phyloP scores from a whole-genome alignment of 1,139 yeast genomes.

The Diutina siamensis region DNA sequence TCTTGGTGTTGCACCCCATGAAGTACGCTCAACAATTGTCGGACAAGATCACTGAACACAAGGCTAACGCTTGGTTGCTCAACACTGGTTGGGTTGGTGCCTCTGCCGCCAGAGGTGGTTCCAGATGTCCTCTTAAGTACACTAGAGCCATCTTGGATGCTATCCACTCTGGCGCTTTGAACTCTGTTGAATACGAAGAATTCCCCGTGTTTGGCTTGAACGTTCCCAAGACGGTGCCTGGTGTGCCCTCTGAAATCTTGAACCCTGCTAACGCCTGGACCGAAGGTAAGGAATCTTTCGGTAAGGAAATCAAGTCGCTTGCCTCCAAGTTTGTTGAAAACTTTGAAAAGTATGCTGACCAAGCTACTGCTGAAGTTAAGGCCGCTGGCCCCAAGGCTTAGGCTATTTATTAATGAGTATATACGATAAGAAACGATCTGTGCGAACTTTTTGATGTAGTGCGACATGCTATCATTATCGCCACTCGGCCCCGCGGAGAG shows the following conservation, averaged over 20 bases:
- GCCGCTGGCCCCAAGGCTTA: constrained; percentile 70
- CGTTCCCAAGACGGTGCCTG: constrained; percentile 72
- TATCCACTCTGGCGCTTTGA: constrained; percentile 84
- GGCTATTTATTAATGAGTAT: constrained; percentile 1
- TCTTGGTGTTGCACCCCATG: constrained; percentile 97
- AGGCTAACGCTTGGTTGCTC: constrained; percentile 90
- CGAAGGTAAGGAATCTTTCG: constrained; percentile 58
- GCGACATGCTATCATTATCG: too few species aligned
- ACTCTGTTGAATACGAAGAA: constrained; percentile 67
- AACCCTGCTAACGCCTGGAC: constrained; percentile 86
- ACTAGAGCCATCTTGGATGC: constrained; percentile 95
- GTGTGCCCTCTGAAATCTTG: constrained; percentile 75
- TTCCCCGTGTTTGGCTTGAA: constrained; percentile 82
- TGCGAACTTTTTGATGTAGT: too few species aligned
- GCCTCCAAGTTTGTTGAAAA: constrained; percentile 76
- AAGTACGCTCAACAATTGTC: constrained; percentile 94
- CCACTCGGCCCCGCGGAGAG: too few species aligned
- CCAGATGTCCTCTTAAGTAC: constrained; percentile 95
- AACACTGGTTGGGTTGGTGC: constrained; percentile 99
- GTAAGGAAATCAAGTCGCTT: constrained; percentile 57
- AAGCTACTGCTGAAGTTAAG: constrained; percentile 75
- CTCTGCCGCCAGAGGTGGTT: constrained; percentile 86
- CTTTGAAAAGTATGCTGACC: constrained; percentile 74
- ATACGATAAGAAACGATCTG: not conserved
- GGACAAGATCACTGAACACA: constrained; percentile 81